Evolutionary conservation across 164 flowering plant species (phyloP), one percentile per base, ranked within the genome.

Genomic region (Piper betle): DNA sequence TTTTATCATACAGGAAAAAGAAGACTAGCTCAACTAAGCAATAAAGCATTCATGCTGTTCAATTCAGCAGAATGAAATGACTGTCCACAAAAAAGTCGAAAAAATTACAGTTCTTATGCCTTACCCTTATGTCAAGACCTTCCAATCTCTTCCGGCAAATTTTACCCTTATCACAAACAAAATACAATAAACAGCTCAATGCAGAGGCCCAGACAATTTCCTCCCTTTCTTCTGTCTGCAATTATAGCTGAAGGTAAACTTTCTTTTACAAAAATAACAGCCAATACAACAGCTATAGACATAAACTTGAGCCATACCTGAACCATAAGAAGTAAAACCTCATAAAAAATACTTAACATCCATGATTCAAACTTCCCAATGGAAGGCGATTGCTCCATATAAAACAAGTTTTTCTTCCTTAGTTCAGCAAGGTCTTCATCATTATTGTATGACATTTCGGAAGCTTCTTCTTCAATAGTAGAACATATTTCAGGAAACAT

Each of bases 161-260:
- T 78, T 79, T 83, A 72, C 97, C 99, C 74, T 87, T 78, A 73
- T 83, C 91, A 64, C 91, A 85, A 57, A 63, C 84, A 74, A 94
- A 88, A 72, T 85, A 94, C 19, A 94, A 87, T 43, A 94, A 76
- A 69, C 99, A 94, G 75, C 99, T 94, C 9, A 94, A 69, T 58
- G 90, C 91, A 75, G 97, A 84, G 41, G 96, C 88, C 99, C 99
- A 91, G 19, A 91, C 84, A 72, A 84, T 78, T 71, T 94, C 99
- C 68, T 94, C 93, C 72, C 80, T 83, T 73, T 94, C 97, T 78
- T 93, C 91, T 39, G 56, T 74, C 99, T 93, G 88, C 58, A 52
- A 62, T 62, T 58, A 48, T 33, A 43, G 16, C 53, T 54, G n/a
- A 19, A 40, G 6, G 41, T n/a, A 20, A 33, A 55, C 25, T 20